Conservation (phyloP, 2,329 filamentous ascomycete genomes). For the Fusarium udum region DNA sequence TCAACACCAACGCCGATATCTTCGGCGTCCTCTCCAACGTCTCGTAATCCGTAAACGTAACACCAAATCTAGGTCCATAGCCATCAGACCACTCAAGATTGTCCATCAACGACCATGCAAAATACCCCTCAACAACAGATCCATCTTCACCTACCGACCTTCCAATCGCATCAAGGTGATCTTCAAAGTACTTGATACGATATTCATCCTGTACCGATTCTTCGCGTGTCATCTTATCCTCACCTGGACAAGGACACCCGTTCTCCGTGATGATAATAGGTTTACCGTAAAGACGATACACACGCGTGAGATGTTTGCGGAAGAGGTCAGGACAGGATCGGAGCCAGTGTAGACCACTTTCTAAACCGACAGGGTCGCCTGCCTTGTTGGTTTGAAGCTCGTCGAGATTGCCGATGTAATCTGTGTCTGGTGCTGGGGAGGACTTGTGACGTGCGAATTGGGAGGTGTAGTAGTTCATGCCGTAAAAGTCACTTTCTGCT, state of each 20-base stretch:
- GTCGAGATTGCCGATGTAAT: conserved; percentile 23
- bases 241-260: conserved; percentile 22
- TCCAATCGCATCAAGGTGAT: conserved; percentile 51
- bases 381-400: conserved; percentile 20
- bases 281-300: conserved; percentile 24
- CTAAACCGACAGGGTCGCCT: neutral
- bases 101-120: conserved; percentile 34
- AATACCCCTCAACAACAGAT: conserved; percentile 12
- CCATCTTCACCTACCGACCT: conserved; percentile 23
- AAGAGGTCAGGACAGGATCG: conserved; percentile 22
- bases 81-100: conserved; percentile 33
- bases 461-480: conserved; percentile 35
- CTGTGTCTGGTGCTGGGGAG: neutral
- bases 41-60: conserved; percentile 23
- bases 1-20: conserved; percentile 17
- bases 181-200: conserved; percentile 49
- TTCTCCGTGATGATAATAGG: conserved; percentile 32
- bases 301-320: conserved; percentile 19
- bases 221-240: conserved; percentile 35
- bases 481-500: conserved; percentile 36
- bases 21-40: conserved; percentile 28
- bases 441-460: conserved; percentile 14
- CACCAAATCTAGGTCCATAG: conserved; percentile 25
- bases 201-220: conserved; percentile 51
- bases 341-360: conserved; percentile 23